Evolutionary conservation across 2,329 filamentous ascomycete species (phyloP).

Genomic region (Pseudopyrenochaeta lycopersici): DNA sequence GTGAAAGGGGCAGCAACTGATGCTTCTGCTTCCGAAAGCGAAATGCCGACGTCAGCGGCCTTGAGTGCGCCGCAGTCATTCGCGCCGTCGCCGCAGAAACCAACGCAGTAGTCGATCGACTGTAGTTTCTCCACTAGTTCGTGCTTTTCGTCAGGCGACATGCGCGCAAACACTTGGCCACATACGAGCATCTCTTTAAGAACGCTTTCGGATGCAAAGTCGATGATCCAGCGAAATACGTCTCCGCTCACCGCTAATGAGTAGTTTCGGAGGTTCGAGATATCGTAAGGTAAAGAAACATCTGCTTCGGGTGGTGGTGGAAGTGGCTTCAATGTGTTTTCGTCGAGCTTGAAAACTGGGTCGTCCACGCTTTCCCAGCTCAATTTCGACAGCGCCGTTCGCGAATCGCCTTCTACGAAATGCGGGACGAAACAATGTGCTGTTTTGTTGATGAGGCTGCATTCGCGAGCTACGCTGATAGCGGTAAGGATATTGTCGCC

Average conservation of each 20-base stretch:
- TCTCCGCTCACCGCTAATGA: constrained; percentile 90
- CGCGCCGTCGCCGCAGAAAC: constrained; percentile 96
- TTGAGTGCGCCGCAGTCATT: constrained; percentile 98
- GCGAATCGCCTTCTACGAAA: constrained; percentile 80
- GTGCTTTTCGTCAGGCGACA: constrained; percentile 99
- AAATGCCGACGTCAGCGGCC: constrained; percentile 96
- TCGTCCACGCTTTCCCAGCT: constrained; percentile 97
- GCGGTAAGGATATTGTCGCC: constrained; percentile 98
- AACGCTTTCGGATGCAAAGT: constrained; percentile 84
- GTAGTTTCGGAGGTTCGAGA: constrained; percentile 83
- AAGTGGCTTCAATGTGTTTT: constrained; percentile 80
- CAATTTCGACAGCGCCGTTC: constrained; percentile 76
- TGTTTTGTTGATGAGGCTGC: constrained; percentile 78
- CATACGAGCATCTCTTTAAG: constrained; percentile 87
- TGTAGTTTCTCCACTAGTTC: constrained; percentile 97
- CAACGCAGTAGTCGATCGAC: constrained; percentile 91
- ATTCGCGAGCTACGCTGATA: constrained; percentile 93
- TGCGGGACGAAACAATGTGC: constrained; percentile 93
- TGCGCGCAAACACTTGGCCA: constrained; percentile 94
- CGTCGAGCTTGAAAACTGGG: constrained; percentile 77
- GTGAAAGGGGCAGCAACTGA: constrained; percentile 99
- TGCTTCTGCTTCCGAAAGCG: constrained; percentile 94
- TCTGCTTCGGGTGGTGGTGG: constrained; percentile 76
- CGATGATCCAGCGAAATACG: constrained; percentile 94
- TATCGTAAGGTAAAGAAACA: constrained; percentile 84